Conservation (phyloP, 2,329 filamentous ascomycete genomes). For the Talaromyces sp. region DNA sequence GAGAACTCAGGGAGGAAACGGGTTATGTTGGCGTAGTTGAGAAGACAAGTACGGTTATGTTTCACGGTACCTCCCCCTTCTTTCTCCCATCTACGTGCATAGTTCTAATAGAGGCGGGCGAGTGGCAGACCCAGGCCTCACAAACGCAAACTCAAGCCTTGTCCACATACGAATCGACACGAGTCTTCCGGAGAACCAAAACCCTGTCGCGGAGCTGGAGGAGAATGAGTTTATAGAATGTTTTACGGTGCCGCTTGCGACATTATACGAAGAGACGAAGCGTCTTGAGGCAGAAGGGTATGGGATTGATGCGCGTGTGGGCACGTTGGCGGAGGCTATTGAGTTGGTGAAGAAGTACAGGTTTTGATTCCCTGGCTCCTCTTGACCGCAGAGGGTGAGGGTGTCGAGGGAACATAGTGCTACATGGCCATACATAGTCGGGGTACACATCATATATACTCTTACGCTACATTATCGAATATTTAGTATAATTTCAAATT, state of each 20-base stretch:
- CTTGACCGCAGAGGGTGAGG: background rate
- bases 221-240: slow-evolving; percentile 81
- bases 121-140: slow-evolving; percentile 46
- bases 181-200: slow-evolving; percentile 65
- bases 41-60: slow-evolving; percentile 46
- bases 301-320: slow-evolving; percentile 76
- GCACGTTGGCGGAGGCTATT: slow-evolving; percentile 74
- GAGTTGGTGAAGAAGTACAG: slow-evolving; percentile 61
- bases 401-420: background rate
- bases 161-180: slow-evolving; percentile 74
- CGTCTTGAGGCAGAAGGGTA: slow-evolving; percentile 68
- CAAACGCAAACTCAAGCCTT: slow-evolving; percentile 52
- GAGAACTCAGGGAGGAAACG: slow-evolving; percentile 59
- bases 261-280: slow-evolving; percentile 66
- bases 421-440: background rate
- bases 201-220: slow-evolving; percentile 68
- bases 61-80: slow-evolving; percentile 36
- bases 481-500: background rate
- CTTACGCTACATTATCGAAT: background rate
- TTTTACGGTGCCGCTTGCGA: slow-evolving; percentile 65
- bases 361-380: background rate
- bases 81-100: background rate
- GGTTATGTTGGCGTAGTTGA: slow-evolving; percentile 53
- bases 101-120: background rate
- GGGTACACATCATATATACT: background rate